A percentile compares a stretch with the other conserved stretches of the same genome.
phyloP scores from a whole-genome alignment of 345 rosid genomes.

The Populus deltoides region DNA sequence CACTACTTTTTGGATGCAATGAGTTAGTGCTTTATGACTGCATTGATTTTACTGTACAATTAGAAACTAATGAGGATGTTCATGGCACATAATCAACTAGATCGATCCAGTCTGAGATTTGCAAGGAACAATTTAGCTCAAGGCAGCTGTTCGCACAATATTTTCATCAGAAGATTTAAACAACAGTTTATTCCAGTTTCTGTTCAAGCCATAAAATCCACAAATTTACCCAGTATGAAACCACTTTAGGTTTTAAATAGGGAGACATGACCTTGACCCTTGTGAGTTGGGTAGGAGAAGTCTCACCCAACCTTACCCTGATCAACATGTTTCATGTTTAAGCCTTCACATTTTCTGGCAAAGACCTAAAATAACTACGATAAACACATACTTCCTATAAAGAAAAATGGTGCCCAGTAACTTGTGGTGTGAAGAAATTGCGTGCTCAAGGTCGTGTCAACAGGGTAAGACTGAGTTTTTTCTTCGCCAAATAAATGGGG shows the following conservation, averaged over 20 bases:
- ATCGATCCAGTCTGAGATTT: neutral
- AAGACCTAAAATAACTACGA: conserved; percentile 6
- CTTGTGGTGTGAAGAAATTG: neutral
- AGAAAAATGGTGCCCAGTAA: neutral
- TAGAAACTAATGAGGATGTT: neutral
- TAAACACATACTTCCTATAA: neutral
- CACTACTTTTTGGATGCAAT: neutral
- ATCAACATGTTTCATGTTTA: conserved; percentile 5
- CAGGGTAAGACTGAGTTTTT: neutral
- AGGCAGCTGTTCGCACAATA: neutral
- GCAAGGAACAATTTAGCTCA: neutral
- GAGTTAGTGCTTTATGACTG: neutral
- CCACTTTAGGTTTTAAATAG: neutral
- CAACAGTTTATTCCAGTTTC: neutral
- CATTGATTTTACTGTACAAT: neutral
- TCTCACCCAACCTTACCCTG: conserved; percentile 17
- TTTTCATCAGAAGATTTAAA: too few relatives aligned
- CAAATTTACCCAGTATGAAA: conserved; percentile 1
- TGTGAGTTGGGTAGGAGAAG: conserved; percentile 13
- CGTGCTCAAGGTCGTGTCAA: neutral
- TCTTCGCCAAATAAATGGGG: neutral
- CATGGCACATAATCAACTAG: conserved; percentile 4
- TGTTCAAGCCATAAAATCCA: neutral
- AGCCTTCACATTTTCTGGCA: conserved; percentile 7
- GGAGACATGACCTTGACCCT: conserved; percentile 10